These are phyloP conservation scores for Triticum monococcum DNA, from an alignment of 176 grass and related monocot genomes.

Conservation along the genomic window DNA sequence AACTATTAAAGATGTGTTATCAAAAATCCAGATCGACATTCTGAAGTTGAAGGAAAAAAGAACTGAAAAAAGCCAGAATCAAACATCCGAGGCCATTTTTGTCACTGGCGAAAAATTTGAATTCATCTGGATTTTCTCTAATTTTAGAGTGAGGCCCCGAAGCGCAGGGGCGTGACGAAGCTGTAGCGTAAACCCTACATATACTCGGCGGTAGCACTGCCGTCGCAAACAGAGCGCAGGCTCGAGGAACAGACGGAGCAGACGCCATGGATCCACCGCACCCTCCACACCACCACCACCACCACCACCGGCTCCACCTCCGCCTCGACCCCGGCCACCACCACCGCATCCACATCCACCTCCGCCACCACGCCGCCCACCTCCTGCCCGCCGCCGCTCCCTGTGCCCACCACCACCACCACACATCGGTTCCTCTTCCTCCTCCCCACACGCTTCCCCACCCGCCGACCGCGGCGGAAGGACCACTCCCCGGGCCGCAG, in stretches of 20 bases:
- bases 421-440: neutral
- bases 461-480: neutral
- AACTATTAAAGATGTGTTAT: too few species aligned
- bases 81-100: too few species aligned
- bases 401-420: neutral
- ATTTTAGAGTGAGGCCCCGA: too few species aligned
- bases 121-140: too few species aligned
- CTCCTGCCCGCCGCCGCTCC: conserved; percentile 10
- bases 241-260: neutral
- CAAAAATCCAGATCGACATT: too few species aligned
- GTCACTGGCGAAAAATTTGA: too few species aligned
- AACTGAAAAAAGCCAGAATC: too few species aligned
- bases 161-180: too few species aligned
- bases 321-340: conserved; percentile 43
- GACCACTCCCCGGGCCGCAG: neutral
- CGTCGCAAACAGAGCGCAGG: neutral
- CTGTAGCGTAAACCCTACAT: neutral
- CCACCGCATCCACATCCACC: conserved; percentile 33
- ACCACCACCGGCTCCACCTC: conserved; percentile 38
- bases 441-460: neutral
- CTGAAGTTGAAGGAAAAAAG: too few species aligned
- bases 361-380: conserved; percentile 17
- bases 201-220: neutral
- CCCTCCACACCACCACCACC: conserved; percentile 4
- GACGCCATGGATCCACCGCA: conserved; percentile 29